Percentiles rank a stretch among this genome's conserved stretches.
These are phyloP conservation scores for Pontederia paniculata DNA, from an alignment of 176 grass and related monocot genomes.

Conservation along the genomic window DNA sequence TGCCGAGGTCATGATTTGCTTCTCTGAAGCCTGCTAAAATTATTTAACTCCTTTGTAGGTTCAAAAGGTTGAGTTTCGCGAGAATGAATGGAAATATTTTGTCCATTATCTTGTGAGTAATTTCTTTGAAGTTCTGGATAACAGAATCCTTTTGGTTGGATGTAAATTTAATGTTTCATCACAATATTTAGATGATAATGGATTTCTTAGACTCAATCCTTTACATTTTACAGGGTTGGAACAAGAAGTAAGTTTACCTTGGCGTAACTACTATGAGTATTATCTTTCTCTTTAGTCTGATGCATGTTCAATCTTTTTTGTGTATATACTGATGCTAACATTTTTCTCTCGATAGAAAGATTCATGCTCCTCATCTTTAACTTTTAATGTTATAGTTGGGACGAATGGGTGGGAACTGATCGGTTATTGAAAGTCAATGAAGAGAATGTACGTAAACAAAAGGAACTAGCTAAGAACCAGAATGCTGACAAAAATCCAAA, in stretches of 20 bases:
- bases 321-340: neutral
- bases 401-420: constrained; percentile 71
- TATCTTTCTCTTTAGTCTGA: neutral
- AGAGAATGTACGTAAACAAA: constrained; percentile 65
- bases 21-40: neutral
- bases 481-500: constrained; percentile 55
- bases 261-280: neutral
- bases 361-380: neutral
- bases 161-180: neutral
- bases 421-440: constrained; percentile 72
- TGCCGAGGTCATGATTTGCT: neutral
- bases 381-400: constrained; percentile 61
- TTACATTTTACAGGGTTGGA: constrained; percentile 84
- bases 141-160: constrained; percentile 1
- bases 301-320: neutral
- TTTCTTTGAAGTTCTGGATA: neutral
- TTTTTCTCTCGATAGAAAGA: neutral
- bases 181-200: neutral
- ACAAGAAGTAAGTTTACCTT: constrained; percentile 73
- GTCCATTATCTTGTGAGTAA: constrained; percentile 85
- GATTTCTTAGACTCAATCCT: constrained; percentile 9
- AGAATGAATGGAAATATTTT: constrained; percentile 70
- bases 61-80: constrained; percentile 62
- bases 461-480: constrained; percentile 64
- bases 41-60: constrained; percentile 34